Base-by-base conservation (phyloP, 2,329 filamentous ascomycete genomes). In the Sclerotinia sclerotiorum region DNA sequence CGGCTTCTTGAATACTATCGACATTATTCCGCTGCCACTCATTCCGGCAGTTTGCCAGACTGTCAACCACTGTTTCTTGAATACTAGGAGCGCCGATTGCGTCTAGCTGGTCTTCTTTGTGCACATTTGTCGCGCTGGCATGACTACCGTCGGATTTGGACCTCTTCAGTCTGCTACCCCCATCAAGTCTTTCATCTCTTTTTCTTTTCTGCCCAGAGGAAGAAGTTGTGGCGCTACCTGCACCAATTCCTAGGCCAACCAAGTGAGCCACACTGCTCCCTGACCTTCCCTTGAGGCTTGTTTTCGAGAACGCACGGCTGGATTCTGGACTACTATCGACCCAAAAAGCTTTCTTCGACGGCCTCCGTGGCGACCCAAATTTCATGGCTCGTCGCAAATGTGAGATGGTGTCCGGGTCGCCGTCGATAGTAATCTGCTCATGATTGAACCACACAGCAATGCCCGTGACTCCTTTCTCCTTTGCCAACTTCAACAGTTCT, bases 41-140 rank as follows among this genome's bases (percentile, higher is more conserved):
- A 73, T 69, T 73, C 65, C 67, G 65, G 64, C 61, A 69, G 55
- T 71, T 35, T 62, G 69, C 67, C 51, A 74, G 66, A 72, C 69
- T 74, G 51, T 73, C 70, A 55, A 70, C 42, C 35, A 70, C 62
- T 62, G 69, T 68, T 72, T 74, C 66, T 71, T 73, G 69, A 74
- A 74, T 74, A 52, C 68, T 73, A 57, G 55, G 54, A 72, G 65
- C 63, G 46, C 54, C 63, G 51, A 71, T 68, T 69, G 39, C 42
- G 61, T 39, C 10, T 39, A 11, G 8, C 35, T 39, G 8, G 35
- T 10, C 48, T 27, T 72, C 72, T 62, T 69, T 70, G 6, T 39
- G 56, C 17, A 70, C 32, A 69, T 72, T 72, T 68, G 61, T 69
- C 49, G 2, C 27, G 52, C 55, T 69, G 24, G 62, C 21, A 68